Evolutionary conservation across 805 yeast genomes (phyloP).

Genomic region (Saccharomyces jurei): DNA sequence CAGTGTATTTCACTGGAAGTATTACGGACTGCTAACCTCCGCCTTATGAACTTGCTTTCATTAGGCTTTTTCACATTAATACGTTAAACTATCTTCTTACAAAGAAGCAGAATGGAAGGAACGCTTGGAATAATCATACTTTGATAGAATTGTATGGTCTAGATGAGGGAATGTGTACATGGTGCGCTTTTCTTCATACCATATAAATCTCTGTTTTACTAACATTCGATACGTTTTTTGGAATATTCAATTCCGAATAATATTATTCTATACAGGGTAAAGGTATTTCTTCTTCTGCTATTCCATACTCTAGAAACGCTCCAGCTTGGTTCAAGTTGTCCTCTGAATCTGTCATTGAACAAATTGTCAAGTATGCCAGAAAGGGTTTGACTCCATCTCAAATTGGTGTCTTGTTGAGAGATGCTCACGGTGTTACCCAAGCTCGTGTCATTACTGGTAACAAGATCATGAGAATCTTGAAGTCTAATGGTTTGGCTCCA

Average conservation of each 20-base stretch:
- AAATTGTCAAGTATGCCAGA: conserved; percentile 98
- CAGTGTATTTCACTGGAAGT: background rate
- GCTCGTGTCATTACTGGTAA: conserved; percentile 95
- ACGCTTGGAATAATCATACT: background rate
- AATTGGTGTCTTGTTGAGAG: conserved; percentile 98
- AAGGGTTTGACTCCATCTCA: conserved; percentile 99
- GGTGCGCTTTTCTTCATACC: background rate
- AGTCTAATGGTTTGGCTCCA: conserved; percentile 99
- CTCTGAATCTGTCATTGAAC: conserved; percentile 92
- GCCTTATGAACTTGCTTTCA: background rate
- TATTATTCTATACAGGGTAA: conserved; percentile 60
- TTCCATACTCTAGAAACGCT: conserved; percentile 97
- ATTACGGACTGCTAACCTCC: background rate
- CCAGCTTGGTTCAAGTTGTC: conserved; percentile 99
- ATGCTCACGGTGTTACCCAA: conserved; percentile 99
- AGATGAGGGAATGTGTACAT: background rate
- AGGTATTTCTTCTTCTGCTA: conserved; percentile 98
- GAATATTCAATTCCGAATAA: conserved; percentile 2
- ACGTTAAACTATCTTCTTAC: background rate
- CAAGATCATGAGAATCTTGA: conserved; percentile 98
- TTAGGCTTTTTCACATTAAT: background rate
- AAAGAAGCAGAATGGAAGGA: background rate
- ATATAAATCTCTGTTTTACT: conserved; percentile 6
- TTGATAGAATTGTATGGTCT: background rate
- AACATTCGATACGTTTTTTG: conserved; percentile 3